Percentiles rank a stretch among this genome's conserved stretches.
These are phyloP conservation scores for Aspergillus steynii DNA, from an alignment of 495 filamentous ascomycete genomes.

Conservation along the genomic window DNA sequence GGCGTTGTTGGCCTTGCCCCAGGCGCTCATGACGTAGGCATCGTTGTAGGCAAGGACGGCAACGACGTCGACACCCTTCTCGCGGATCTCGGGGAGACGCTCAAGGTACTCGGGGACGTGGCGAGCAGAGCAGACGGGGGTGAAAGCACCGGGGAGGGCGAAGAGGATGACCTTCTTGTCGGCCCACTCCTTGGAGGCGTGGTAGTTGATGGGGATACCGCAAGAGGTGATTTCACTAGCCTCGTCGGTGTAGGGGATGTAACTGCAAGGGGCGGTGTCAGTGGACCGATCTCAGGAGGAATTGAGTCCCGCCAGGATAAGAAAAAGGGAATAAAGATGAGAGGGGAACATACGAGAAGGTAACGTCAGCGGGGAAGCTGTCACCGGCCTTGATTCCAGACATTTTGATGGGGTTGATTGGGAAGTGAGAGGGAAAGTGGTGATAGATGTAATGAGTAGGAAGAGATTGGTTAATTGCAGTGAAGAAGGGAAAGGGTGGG, in stretches of 20 bases:
- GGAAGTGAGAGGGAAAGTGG: constrained; percentile 10
- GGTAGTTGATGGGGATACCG: constrained; percentile 75
- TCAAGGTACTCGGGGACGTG: constrained; percentile 86
- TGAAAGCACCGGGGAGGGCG: constrained; percentile 91
- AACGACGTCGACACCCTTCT: constrained; percentile 84
- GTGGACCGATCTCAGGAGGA: not conserved
- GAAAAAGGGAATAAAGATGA: constrained; percentile 13
- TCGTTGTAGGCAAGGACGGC: constrained; percentile 89
- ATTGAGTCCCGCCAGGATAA: not conserved
- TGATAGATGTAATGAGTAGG: constrained; percentile 17
- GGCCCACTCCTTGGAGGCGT: constrained; percentile 83
- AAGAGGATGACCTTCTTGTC: constrained; percentile 91
- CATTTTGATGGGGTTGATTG: constrained; percentile 52
- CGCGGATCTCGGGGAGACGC: constrained; percentile 69
- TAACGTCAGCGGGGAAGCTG: constrained; percentile 75
- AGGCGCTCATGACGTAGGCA: constrained; percentile 89
- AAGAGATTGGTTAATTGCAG: constrained; percentile 9
- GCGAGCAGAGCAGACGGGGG: constrained; percentile 82
- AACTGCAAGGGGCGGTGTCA: constrained; percentile 46
- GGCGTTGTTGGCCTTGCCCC: constrained; percentile 90
- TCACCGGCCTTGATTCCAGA: constrained; percentile 76
- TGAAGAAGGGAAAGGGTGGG: constrained; percentile 8
- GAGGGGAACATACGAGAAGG: constrained; percentile 61
- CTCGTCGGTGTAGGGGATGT: constrained; percentile 67
- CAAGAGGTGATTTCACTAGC: constrained; percentile 70